These are phyloP conservation scores for Albifimbria verrucaria DNA, from an alignment of 2,329 filamentous ascomycete genomes.

Conservation along the genomic window DNA sequence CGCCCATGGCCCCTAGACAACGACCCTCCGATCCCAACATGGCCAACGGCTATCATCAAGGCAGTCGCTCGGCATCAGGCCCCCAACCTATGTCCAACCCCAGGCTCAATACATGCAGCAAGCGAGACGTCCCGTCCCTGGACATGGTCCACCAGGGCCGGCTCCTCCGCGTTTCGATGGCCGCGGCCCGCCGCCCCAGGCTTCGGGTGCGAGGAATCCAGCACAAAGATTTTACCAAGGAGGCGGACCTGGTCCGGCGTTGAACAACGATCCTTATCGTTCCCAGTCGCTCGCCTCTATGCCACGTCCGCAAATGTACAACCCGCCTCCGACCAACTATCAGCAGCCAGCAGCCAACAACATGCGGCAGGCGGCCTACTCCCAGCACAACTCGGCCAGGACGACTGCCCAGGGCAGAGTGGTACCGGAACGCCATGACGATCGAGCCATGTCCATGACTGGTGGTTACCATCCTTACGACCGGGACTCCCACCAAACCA, in stretches of 20 bases:
- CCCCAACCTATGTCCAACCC: conserved; percentile 42
- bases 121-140: conserved; percentile 42
- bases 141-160: conserved; percentile 28
- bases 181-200: conserved; percentile 46
- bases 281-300: conserved; percentile 88
- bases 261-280: conserved; percentile 82
- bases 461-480: conserved; percentile 68
- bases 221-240: conserved; percentile 61
- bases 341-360: conserved; percentile 67
- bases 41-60: conserved; percentile 51
- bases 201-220: conserved; percentile 35
- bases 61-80: conserved; percentile 48
- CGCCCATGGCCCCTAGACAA: conserved; percentile 20
- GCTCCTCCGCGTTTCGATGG: conserved; percentile 67
- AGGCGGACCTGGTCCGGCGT: conserved; percentile 56
- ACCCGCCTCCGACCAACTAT: conserved; percentile 58
- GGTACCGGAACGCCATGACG: conserved; percentile 87
- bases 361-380: conserved; percentile 71
- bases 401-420: conserved; percentile 90
- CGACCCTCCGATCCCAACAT: conserved; percentile 34
- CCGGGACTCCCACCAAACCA: conserved; percentile 80
- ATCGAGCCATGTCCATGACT: conserved; percentile 94
- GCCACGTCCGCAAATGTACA: conserved; percentile 70
- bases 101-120: conserved; percentile 45
- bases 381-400: conserved; percentile 63